Evolutionary conservation across 73 alveolate species (phyloP).

Genomic region (Symbiodinium pilosum): DNA sequence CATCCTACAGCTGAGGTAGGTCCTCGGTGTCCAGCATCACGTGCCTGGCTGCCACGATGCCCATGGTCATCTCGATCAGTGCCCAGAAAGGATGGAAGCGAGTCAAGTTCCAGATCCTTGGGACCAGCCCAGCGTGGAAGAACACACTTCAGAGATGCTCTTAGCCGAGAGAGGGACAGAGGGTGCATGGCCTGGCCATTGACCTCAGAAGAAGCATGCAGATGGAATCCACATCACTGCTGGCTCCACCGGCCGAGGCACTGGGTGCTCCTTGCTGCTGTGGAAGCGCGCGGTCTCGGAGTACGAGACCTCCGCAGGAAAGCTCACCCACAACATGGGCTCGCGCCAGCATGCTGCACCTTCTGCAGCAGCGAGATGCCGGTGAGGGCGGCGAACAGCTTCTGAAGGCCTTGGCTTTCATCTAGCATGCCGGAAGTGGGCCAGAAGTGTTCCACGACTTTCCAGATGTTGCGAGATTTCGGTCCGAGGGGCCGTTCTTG

Average conservation of each 20-base stretch:
- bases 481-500: constrained; percentile 44
- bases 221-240: background rate
- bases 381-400: constrained; percentile 31
- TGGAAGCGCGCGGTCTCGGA: constrained; percentile 76
- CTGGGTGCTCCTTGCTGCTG: constrained; percentile 66
- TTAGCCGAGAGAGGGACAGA: too few species aligned
- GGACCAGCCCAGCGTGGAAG: too few species aligned
- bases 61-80: constrained; percentile 69
- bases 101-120: constrained; percentile 57
- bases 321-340: background rate
- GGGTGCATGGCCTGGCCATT: constrained; percentile 72
- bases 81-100: constrained; percentile 94
- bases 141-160: too few species aligned
- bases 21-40: constrained; percentile 92
- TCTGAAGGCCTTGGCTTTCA: constrained; percentile 25
- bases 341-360: background rate
- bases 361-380: constrained; percentile 64
- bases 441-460: too few species aligned
- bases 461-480: too few species aligned
- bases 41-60: constrained; percentile 41
- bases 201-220: background rate
- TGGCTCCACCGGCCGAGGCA: background rate
- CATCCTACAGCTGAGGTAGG: too few species aligned
- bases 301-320: constrained; percentile 57
- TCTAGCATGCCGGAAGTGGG: too few species aligned